Base-by-base conservation (phyloP, 2,329 filamentous ascomycete genomes). In the Davidsoniella australis region DNA sequence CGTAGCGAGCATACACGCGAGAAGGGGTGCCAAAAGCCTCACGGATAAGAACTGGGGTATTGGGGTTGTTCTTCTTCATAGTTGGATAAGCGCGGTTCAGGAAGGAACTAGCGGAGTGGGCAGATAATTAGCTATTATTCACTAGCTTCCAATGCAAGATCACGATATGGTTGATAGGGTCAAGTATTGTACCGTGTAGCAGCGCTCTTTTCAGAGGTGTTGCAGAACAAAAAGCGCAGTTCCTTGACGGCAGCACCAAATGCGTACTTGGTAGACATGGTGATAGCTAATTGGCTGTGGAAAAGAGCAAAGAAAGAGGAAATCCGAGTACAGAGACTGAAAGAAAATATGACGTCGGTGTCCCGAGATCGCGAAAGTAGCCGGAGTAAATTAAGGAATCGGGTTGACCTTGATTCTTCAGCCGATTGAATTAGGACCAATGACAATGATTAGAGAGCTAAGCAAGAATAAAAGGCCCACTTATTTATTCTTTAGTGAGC, bases 1-100 rank as follows among this genome's bases (percentile, higher is more conserved):
- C 89, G 64, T 93, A 98, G 79, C 91, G 76, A 58, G 89, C 88
- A 66, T 82, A 96, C 55, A 98, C 78, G 65, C 78, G 82, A 56
- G 91, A 89, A 63, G 83, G 70, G 49, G 85, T 85, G 61, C 85
- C 86, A 58, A 77, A 70, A 48, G 89, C 91, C 72, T 96, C 91
- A 62, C 91, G 85, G 61, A 98, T 80, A 72, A 98, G 72, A 67
- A 98, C 96, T 49, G 91, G 91, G 45, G 76, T 88, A 66, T 84
- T 72, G 51, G 91, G 91, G 71, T 98, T 98, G 75, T 89, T 85
- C 74, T 94, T 93, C 79, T 98, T 98, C 89, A 98, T 96, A 53
- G 85, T 91, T 43, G 91, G 91, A 67, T 98, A 98, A 57, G 87
- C 80, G 63, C 85, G 79, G 56, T 81, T 82, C 57, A 98, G 74